These are phyloP conservation scores for Croton setiger DNA, from an alignment of 441 rosid species.

Conservation along the genomic window DNA sequence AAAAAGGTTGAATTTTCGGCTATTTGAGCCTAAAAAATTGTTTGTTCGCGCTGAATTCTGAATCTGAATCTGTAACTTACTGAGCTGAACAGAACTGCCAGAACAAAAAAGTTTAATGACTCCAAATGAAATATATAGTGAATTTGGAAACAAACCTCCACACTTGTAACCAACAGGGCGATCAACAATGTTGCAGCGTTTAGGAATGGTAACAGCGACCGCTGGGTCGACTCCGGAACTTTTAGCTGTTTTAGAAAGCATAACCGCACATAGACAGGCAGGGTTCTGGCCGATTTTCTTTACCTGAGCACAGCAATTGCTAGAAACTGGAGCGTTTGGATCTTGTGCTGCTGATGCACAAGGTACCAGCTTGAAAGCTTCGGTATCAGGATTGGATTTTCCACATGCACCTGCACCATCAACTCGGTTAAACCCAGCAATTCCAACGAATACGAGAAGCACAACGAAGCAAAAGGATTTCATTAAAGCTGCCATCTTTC, in stretches of 20 bases:
- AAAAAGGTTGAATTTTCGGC: too few relatives aligned
- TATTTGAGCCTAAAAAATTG: too few relatives aligned
- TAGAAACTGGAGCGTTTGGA: conserved; percentile 43
- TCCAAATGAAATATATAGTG: neutral
- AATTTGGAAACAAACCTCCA: conserved; percentile 48
- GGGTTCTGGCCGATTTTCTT: conserved; percentile 74
- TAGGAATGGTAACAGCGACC: conserved; percentile 80
- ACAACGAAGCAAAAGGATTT: conserved; percentile 35
- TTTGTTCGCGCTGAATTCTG: too few relatives aligned
- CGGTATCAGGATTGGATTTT: conserved; percentile 54
- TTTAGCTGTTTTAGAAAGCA: conserved; percentile 80
- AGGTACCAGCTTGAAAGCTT: conserved; percentile 78
- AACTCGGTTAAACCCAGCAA: conserved; percentile 36
- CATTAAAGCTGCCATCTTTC: conserved; percentile 35
- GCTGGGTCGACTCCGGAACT: conserved; percentile 67
- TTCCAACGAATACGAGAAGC: conserved; percentile 35
- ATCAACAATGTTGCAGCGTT: conserved; percentile 69
- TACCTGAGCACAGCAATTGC: conserved; percentile 65
- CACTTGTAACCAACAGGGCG: conserved; percentile 89
- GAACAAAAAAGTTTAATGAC: neutral
- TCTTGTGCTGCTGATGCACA: conserved; percentile 67
- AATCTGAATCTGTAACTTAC: too few relatives aligned
- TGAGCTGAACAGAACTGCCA: too few relatives aligned
- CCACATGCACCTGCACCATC: conserved; percentile 82
- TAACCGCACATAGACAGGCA: conserved; percentile 74